Evolutionary conservation across 2,329 filamentous ascomycete genomes (phyloP), one percentile per base, ranked within the genome.

Genomic region (Phyllosticta citriasiana): DNA sequence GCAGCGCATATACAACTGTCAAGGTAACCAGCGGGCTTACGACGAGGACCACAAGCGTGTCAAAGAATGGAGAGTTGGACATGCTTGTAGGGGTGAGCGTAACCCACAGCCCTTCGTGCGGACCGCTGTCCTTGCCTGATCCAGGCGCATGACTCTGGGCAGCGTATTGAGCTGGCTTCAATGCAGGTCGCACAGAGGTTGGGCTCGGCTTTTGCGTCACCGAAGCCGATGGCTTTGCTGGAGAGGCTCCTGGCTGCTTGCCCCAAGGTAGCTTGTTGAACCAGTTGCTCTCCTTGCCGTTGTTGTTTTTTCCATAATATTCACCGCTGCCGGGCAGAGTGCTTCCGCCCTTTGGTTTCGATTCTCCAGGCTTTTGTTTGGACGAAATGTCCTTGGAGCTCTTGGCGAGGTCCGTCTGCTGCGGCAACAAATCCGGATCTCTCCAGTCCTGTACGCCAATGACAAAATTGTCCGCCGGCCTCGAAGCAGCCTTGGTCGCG

Each of bases 41-140:
- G 33, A 99, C 91, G n/a, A 99, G 80, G 8, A 99, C 91, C n/a
- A 97, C 80, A 2, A 99, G 82, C 0, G 93, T 97, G 71, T 99
- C 94, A 67, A 97, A 92, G 77, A 99, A 96, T 0, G 94, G 92
- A 67, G 88, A 95, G 4, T 88, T 88, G 65, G 91, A 93, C 77
- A 87, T 85, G 73, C 85, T 93, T 0, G 91, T 92, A 1, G 92
- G 94, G 0, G 91, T 94, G 60, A 99, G 84, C 7, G 94, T 96
- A n/a, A 99, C 91, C 91, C 91, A 97, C 4, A 99, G 82, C 1
- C 91, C 93, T 67, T 94, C 86, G 65, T 86, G 86, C 12, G 79
- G 78, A 47, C 80, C 76, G 14, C 60, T 16, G 19, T 51, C 58
- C 16, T 25, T 5, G 9, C 19, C 19, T 3, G 22, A 25, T 19